phyloP scores from a whole-genome alignment of 2,329 filamentous ascomycete genomes.

The Sporothrix curviconia region DNA sequence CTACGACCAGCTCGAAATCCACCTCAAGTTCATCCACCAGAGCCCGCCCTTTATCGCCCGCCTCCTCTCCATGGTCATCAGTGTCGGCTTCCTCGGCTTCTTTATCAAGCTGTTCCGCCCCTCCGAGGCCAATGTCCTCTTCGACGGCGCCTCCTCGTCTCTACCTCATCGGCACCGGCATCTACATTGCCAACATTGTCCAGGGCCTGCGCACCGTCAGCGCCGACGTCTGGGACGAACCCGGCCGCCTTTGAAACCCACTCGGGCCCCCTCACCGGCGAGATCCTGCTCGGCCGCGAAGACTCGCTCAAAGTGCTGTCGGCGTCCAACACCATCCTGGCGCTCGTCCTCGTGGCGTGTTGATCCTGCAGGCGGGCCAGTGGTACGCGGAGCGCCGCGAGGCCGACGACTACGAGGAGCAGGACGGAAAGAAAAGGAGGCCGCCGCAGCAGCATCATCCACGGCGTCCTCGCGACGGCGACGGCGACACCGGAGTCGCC shows the following conservation, averaged over 20 bases:
- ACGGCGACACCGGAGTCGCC: constrained; percentile 17
- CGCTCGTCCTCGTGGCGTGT: constrained; percentile 85
- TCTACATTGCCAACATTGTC: constrained; percentile 94
- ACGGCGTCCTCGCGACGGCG: too few relatives aligned
- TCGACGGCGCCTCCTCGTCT: constrained; percentile 81
- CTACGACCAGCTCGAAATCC: constrained; percentile 78
- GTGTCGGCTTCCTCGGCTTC: constrained; percentile 79
- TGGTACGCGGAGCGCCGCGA: constrained; percentile 98
- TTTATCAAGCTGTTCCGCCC: constrained; percentile 92
- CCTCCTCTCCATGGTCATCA: constrained; percentile 89
- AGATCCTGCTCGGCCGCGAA: constrained; percentile 70
- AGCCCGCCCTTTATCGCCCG: constrained; percentile 87
- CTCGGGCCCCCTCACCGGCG: constrained; percentile 43
- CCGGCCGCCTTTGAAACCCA: constrained; percentile 33
- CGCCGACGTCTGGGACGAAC: constrained; percentile 53
- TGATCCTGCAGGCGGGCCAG: constrained; percentile 91
- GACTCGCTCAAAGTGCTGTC: constrained; percentile 86
- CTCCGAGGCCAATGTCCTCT: constrained; percentile 89
- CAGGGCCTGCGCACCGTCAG: constrained; percentile 85
- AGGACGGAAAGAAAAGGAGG: constrained; percentile 33
- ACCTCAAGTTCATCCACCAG: constrained; percentile 85
- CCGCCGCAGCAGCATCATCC: constrained; percentile 8
- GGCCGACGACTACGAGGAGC: constrained; percentile 65
- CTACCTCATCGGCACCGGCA: constrained; percentile 80
- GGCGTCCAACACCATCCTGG: constrained; percentile 93